These are phyloP conservation scores for Aspergillus sp. DNA, from an alignment of 2,329 filamentous ascomycete genomes.

Conservation along the genomic window DNA sequence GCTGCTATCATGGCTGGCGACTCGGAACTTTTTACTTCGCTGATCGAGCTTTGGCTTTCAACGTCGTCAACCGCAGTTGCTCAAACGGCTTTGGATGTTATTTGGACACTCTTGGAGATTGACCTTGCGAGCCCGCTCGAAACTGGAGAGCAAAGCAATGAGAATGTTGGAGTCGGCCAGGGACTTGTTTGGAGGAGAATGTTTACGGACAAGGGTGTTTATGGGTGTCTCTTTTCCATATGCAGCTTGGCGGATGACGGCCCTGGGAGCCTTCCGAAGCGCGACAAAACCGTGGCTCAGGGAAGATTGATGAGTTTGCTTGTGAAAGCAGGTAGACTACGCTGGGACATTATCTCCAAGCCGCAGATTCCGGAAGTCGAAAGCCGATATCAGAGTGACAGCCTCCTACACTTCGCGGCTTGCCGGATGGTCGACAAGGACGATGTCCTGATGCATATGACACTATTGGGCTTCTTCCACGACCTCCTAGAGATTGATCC, in stretches of 20 bases:
- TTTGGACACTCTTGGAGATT: constrained; percentile 45
- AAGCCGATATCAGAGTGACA: constrained; percentile 25
- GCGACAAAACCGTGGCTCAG: constrained; percentile 51
- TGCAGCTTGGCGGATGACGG: constrained; percentile 38
- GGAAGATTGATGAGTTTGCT: constrained; percentile 52
- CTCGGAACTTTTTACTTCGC: constrained; percentile 43
- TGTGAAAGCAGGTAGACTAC: constrained; percentile 42
- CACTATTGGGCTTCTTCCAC: constrained; percentile 48
- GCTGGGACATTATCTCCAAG: constrained; percentile 45
- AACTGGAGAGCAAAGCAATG: constrained; percentile 14
- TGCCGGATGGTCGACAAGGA: constrained; percentile 48
- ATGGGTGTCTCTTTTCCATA: constrained; percentile 46
- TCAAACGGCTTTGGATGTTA: constrained; percentile 43
- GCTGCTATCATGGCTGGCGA: constrained; percentile 50
- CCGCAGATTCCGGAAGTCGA: constrained; percentile 48
- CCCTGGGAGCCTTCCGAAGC: constrained; percentile 36
- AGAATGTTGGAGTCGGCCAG: constrained; percentile 26
- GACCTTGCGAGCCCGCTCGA: constrained; percentile 32
- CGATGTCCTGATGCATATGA: constrained; percentile 53
- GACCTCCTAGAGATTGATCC: constrained; percentile 41
- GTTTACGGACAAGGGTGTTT: constrained; percentile 52
- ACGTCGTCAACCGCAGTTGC: constrained; percentile 48
- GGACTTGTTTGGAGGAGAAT: constrained; percentile 53
- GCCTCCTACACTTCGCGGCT: constrained; percentile 47
- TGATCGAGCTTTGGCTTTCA: constrained; percentile 52